phyloP scores from a whole-genome alignment of 768 basidiomycete genomes.

The Lactarius trivialis region DNA sequence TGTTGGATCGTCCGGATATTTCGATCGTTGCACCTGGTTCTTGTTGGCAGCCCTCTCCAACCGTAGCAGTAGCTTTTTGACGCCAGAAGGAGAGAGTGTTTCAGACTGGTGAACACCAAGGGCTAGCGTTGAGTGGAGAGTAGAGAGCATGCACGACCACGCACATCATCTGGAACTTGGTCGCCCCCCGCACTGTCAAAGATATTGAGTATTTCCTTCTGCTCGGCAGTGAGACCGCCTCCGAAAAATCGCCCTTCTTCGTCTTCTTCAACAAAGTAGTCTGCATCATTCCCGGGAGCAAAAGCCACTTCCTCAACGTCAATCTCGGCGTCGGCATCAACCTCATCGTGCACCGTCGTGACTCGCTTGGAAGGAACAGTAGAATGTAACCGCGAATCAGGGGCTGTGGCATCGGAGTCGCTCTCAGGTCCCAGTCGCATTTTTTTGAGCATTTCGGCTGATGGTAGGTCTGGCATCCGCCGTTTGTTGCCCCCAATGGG shows the following conservation, averaged over 20 bases:
- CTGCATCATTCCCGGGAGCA: constrained; percentile 82
- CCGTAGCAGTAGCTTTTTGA: constrained; percentile 66
- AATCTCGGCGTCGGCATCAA: constrained; percentile 41
- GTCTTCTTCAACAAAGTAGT: constrained; percentile 88
- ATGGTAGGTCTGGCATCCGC: constrained; percentile 69
- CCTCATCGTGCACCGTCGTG: constrained; percentile 57
- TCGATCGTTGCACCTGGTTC: constrained; percentile 95
- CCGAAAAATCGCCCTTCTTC: constrained; percentile 92
- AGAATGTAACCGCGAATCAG: background rate
- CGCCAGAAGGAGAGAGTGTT: constrained; percentile 58
- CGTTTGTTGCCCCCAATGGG: constrained; percentile 60
- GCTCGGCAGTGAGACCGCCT: constrained; percentile 85
- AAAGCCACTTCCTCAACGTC: constrained; percentile 40
- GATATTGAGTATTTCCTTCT: constrained; percentile 93
- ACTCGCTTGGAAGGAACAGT: constrained; percentile 35
- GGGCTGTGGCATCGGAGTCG: constrained; percentile 13
- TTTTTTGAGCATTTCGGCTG: constrained; percentile 77
- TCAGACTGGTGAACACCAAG: constrained; percentile 40
- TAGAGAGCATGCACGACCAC: constrained; percentile 28
- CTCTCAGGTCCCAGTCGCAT: constrained; percentile 48
- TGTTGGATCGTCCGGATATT: constrained; percentile 85
- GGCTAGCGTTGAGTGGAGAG: background rate
- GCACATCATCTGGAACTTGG: constrained; percentile 60
- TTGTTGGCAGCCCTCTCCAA: constrained; percentile 90
- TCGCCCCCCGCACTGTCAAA: constrained; percentile 73